A percentile compares a stretch with the other conserved stretches of the same genome.
Conservation (phyloP, 306 rosid genomes). For the Cajanus cajan region DNA sequence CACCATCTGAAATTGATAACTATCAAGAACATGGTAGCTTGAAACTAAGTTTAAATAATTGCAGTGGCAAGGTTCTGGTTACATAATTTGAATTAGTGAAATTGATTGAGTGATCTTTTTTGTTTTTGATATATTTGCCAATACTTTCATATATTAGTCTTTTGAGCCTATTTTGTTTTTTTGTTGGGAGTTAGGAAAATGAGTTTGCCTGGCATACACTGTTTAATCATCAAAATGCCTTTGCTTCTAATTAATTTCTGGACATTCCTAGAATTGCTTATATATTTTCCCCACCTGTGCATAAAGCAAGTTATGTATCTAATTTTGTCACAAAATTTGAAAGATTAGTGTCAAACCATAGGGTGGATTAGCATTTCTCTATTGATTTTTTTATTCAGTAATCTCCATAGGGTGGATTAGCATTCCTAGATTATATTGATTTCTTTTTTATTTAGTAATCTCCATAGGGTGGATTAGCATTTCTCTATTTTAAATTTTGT, state of each 20-base stretch:
- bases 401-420: too few relatives aligned
- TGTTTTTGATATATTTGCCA: not conserved
- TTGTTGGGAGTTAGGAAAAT: not conserved
- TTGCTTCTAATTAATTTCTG: not conserved
- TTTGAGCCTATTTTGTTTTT: not conserved
- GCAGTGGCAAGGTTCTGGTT: not conserved
- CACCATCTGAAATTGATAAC: not conserved
- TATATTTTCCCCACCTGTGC: too few relatives aligned
- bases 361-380: not conserved
- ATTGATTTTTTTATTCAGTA: not conserved
- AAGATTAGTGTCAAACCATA: not conserved
- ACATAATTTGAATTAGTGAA: not conserved
- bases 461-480: not conserved
- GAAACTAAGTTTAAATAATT: conserved; percentile 5
- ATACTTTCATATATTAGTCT: not conserved
- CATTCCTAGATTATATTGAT: too few relatives aligned
- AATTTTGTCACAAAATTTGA: too few relatives aligned
- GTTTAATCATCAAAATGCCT: not conserved
- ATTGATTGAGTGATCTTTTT: not conserved
- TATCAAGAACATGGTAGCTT: not conserved
- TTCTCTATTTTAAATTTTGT: conserved; percentile 3
- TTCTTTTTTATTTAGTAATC: too few relatives aligned
- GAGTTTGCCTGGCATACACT: not conserved
- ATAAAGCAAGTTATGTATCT: too few relatives aligned
- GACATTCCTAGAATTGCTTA: too few relatives aligned